A percentile compares a stretch with the other conserved stretches of the same genome.
Evolutionary conservation across 495 filamentous ascomycete genomes (phyloP).

Genomic region (Trichocladium uniseriatum): DNA sequence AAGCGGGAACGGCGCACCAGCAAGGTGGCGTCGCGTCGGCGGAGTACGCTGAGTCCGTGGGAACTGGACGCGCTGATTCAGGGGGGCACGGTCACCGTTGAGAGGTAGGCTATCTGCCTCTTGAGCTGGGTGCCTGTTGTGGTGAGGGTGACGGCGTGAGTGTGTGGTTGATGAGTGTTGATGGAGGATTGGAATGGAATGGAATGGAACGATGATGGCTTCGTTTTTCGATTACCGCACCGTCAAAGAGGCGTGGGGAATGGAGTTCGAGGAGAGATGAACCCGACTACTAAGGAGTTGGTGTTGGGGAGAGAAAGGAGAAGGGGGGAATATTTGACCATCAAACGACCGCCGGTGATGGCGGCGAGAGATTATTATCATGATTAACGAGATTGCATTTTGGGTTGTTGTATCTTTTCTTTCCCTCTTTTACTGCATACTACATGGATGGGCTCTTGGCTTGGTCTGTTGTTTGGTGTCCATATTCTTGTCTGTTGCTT

Average conservation of each 20-base stretch:
- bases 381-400: slow-evolving; percentile 6
- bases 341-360: neutral
- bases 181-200: neutral
- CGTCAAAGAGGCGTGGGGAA: too few species aligned
- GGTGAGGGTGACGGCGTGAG: neutral
- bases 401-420: neutral
- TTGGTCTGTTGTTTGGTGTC: neutral
- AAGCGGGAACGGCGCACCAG: slow-evolving; percentile 26
- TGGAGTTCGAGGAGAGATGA: too few species aligned
- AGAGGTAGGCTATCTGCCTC: slow-evolving; percentile 1
- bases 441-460: neutral
- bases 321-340: too few species aligned
- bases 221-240: too few species aligned
- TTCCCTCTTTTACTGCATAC: neutral
- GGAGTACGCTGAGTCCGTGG: slow-evolving; percentile 64
- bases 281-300: too few species aligned
- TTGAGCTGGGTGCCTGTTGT: too few species aligned
- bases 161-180: neutral
- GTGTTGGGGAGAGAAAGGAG: neutral
- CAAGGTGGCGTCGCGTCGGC: slow-evolving; percentile 39
- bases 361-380: neutral
- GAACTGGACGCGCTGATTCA: slow-evolving; percentile 48
- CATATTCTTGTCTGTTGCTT: neutral
- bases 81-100: slow-evolving; percentile 10
- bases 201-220: too few species aligned